These are phyloP conservation scores for Diaporthe longicolla DNA, from an alignment of 2,329 filamentous ascomycete species.

Conservation along the genomic window DNA sequence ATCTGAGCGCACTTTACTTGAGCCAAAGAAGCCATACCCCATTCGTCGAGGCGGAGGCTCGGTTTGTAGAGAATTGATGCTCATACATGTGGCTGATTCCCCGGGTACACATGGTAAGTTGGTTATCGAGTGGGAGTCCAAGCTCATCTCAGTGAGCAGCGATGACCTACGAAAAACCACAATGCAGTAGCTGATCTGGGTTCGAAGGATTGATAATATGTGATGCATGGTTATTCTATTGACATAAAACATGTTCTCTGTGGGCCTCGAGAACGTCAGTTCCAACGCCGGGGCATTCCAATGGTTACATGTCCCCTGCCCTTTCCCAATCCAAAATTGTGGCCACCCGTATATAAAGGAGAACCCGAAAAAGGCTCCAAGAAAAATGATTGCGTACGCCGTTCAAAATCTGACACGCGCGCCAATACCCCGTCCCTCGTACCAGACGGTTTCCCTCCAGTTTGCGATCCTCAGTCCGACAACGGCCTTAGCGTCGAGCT, in stretches of 20 bases:
- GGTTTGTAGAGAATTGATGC: not conserved
- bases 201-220: not conserved
- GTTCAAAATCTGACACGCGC: constrained; percentile 70
- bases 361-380: constrained; percentile 22
- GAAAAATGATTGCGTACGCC: constrained; percentile 20
- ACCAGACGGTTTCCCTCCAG: constrained; percentile 82
- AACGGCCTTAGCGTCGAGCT: constrained; percentile 82
- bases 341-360: not conserved
- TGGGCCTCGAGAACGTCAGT: not conserved
- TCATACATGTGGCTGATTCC: not conserved
- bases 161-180: not conserved
- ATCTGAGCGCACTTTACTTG: no score
- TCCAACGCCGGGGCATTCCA: constrained; percentile 4
- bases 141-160: no score
- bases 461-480: constrained; percentile 81
- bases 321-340: not conserved
- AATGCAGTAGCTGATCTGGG: not conserved
- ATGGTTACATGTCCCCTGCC: not conserved
- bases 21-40: no score
- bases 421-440: constrained; percentile 77
- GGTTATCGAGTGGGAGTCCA: not conserved
- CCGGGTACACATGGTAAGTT: not conserved
- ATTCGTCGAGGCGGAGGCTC: no score
- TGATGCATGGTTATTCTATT: not conserved
- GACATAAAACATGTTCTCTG: not conserved